Conservation (phyloP, 2,329 filamentous ascomycete species). For the Pseudocercospora eumusae region DNA sequence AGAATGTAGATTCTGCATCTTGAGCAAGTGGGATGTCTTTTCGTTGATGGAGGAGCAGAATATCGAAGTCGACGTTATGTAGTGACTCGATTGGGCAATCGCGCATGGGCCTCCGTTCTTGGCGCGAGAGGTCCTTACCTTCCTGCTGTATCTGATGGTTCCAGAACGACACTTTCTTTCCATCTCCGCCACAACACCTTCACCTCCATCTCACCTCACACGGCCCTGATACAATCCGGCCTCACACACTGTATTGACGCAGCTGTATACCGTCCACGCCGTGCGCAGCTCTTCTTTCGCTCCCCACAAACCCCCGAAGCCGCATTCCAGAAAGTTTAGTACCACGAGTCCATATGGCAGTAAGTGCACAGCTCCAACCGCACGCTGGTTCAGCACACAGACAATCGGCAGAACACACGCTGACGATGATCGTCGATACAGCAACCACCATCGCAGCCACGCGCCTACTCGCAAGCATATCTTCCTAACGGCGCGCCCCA, state of each 20-base stretch:
- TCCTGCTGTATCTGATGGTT: slow-evolving; percentile 5
- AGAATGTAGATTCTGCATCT: neutral
- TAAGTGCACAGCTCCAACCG: slow-evolving; percentile 5
- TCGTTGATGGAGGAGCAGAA: neutral
- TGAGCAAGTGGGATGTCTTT: neutral
- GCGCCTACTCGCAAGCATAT: slow-evolving; percentile 52
- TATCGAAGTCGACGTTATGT: neutral
- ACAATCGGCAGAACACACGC: neutral
- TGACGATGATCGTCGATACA: slow-evolving; percentile 29
- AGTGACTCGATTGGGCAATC: neutral
- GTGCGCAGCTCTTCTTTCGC: slow-evolving; percentile 6
- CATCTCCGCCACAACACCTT: slow-evolving; percentile 6
- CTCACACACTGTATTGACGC: neutral
- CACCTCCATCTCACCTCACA: slow-evolving; percentile 4
- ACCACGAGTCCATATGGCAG: slow-evolving; percentile 14
- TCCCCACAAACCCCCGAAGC: slow-evolving; percentile 2
- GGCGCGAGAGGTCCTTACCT: neutral
- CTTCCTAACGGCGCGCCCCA: slow-evolving; percentile 48
- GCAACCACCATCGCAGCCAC: slow-evolving; percentile 55
- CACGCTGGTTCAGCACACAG: neutral
- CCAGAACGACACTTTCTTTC: slow-evolving; percentile 4
- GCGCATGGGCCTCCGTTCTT: neutral
- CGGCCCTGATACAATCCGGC: slow-evolving; percentile 4
- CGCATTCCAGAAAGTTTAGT: slow-evolving; percentile 13
- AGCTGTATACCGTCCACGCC: slow-evolving; percentile 4